Percentiles rank a stretch among this genome's conserved stretches.
These are phyloP conservation scores for Coemansia sp. DNA, from an alignment of 192 early-diverging fungal genomes.

Conservation along the genomic window DNA sequence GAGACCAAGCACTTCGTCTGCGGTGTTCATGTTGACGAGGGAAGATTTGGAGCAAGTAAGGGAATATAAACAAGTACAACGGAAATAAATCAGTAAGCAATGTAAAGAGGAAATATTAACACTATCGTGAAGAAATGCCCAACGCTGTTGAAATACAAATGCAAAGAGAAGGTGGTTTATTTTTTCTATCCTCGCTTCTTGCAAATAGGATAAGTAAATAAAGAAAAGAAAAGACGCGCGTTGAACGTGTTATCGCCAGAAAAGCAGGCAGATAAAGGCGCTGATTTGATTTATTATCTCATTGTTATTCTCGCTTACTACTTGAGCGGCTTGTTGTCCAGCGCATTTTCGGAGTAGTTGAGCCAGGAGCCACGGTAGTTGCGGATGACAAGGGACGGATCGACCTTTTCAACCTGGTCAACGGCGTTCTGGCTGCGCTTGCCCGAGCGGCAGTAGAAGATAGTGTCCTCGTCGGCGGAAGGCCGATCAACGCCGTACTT, in stretches of 20 bases:
- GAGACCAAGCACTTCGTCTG: constrained; percentile 28
- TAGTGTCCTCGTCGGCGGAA: constrained; percentile 52
- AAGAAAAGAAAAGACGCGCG: neutral
- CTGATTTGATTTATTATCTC: neutral
- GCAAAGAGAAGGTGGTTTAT: no score
- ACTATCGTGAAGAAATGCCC: no score
- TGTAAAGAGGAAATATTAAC: neutral
- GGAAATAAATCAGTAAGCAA: neutral
- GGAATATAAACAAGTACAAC: neutral
- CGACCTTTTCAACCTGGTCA: constrained; percentile 58
- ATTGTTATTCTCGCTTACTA: neutral
- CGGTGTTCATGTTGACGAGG: constrained; percentile 15
- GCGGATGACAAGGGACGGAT: constrained; percentile 39
- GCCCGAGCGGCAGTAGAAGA: constrained; percentile 73
- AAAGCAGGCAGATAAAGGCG: neutral
- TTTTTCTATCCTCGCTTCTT: no score
- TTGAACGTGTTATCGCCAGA: neutral
- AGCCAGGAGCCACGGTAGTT: constrained; percentile 57
- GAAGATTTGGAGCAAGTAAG: neutral
- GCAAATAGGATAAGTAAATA: neutral
- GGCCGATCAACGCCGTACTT: constrained; percentile 67
- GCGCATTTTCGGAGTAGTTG: constrained; percentile 45
- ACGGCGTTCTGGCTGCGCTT: constrained; percentile 66
- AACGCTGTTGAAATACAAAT: no score
- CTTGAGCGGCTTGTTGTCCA: constrained; percentile 35